A percentile compares a stretch with the other conserved stretches of the same genome.
Conservation (phyloP, 768 basidiomycete species). For the Hysterangium stoloniferum region DNA sequence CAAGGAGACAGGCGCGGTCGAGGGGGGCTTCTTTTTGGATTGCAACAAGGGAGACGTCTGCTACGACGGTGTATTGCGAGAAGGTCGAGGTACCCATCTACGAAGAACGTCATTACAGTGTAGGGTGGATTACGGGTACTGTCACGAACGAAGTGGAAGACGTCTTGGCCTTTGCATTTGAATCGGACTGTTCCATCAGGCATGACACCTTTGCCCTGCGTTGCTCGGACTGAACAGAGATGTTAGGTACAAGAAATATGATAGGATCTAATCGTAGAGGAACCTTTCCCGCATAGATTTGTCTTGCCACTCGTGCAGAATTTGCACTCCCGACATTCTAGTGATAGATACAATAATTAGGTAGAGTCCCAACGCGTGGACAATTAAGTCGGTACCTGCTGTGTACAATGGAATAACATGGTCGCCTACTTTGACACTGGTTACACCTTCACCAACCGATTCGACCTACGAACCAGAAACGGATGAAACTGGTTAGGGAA, state of each 20-base stretch:
- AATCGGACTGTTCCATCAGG: slow-evolving; percentile 86
- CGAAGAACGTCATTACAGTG: neutral
- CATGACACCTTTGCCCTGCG: slow-evolving; percentile 93
- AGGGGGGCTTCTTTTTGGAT: slow-evolving; percentile 81
- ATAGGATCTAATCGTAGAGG: slow-evolving; percentile 1
- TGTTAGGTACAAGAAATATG: neutral
- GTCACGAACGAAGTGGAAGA: slow-evolving; percentile 81
- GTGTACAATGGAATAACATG: slow-evolving; percentile 98
- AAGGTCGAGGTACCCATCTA: slow-evolving; percentile 99
- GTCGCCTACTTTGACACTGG: slow-evolving; percentile 74
- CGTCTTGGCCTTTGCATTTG: slow-evolving; percentile 76
- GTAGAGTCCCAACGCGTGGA: neutral
- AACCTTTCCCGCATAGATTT: slow-evolving; percentile 94
- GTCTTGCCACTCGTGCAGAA: slow-evolving; percentile 99
- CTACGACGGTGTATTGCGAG: slow-evolving; percentile 99
- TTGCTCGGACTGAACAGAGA: slow-evolving; percentile 62
- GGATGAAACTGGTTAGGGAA: neutral
- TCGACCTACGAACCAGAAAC: slow-evolving; percentile 61
- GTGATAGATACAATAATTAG: slow-evolving; percentile 5
- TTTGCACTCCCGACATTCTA: slow-evolving; percentile 94
- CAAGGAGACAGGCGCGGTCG: slow-evolving; percentile 94
- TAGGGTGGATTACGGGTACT: neutral
- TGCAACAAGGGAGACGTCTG: slow-evolving; percentile 92
- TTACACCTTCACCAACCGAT: slow-evolving; percentile 96
- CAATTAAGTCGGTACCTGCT: slow-evolving; percentile 46